phyloP scores from a whole-genome alignment of 768 basidiomycete species.

The Mycena epipterygia region DNA sequence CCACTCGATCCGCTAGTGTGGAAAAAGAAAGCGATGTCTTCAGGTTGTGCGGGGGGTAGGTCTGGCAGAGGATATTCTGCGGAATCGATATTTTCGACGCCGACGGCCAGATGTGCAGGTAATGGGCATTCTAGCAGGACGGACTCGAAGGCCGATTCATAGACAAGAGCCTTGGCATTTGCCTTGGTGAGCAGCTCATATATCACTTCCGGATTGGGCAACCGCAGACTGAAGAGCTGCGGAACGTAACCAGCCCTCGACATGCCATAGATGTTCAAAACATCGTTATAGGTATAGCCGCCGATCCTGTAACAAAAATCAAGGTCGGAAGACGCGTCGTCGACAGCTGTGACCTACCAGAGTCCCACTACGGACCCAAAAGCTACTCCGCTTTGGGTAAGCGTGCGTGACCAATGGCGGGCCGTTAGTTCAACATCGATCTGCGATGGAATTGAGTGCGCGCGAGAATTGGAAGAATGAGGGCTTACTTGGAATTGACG shows the following conservation, averaged over 20 bases:
- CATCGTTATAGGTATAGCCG: slow-evolving; percentile 73
- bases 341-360: slow-evolving; percentile 59
- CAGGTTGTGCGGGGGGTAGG: slow-evolving; percentile 45
- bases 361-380: slow-evolving; percentile 70
- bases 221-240: slow-evolving; percentile 73
- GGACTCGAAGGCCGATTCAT: slow-evolving; percentile 61
- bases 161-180: slow-evolving; percentile 68
- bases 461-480: no score
- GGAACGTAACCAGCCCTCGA: slow-evolving; percentile 70
- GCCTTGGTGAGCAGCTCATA: slow-evolving; percentile 70
- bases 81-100: slow-evolving; percentile 43
- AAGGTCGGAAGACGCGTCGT: slow-evolving; percentile 16
- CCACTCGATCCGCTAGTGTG: slow-evolving; percentile 79
- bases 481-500: slow-evolving; percentile 67
- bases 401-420: slow-evolving; percentile 63
- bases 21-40: slow-evolving; percentile 65
- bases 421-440: slow-evolving; percentile 69
- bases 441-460: no score
- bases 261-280: slow-evolving; percentile 73
- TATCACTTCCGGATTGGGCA: slow-evolving; percentile 71
- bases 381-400: slow-evolving; percentile 56
- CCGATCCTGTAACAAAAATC: slow-evolving; percentile 61
- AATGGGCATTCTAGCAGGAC: slow-evolving; percentile 55
- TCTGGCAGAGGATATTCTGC: slow-evolving; percentile 54
- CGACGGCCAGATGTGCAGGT: slow-evolving; percentile 53